These are phyloP conservation scores for Cladophialophora yegresii DNA, from an alignment of 2,329 filamentous ascomycete species.

Conservation along the genomic window DNA sequence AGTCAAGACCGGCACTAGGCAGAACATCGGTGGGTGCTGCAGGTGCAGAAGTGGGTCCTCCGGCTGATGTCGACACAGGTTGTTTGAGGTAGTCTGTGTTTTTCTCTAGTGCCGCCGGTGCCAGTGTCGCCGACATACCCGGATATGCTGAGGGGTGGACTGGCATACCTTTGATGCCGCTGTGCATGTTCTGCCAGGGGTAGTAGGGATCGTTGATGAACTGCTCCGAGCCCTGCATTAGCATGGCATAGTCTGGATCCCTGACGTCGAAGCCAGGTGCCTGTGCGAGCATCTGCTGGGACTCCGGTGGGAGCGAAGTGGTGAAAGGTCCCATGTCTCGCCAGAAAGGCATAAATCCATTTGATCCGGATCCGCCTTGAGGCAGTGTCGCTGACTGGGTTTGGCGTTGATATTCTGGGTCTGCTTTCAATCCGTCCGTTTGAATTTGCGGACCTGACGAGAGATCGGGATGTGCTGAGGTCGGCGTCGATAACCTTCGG, in stretches of 20 bases:
- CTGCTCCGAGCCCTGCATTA: conserved; percentile 51
- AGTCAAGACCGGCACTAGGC: conserved; percentile 27
- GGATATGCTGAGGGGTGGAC: conserved; percentile 38
- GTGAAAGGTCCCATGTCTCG: conserved; percentile 49
- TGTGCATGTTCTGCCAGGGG: conserved; percentile 48
- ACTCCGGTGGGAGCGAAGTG: conserved; percentile 54
- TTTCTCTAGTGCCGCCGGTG: conserved; percentile 43
- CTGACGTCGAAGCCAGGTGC: conserved; percentile 50
- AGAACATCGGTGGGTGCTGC: conserved; percentile 7
- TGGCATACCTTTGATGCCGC: conserved; percentile 36
- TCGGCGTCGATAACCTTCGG: conserved; percentile 50
- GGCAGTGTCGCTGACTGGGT: conserved; percentile 38
- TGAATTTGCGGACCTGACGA: conserved; percentile 22
- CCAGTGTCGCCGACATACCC: conserved; percentile 47
- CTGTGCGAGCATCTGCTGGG: conserved; percentile 53
- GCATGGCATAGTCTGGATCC: conserved; percentile 49
- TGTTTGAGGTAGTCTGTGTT: not conserved
- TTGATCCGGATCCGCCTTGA: not conserved
- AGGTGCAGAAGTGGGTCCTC: conserved; percentile 5
- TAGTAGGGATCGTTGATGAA: conserved; percentile 47
- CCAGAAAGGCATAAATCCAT: conserved; percentile 29
- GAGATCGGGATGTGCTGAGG: conserved; percentile 30
- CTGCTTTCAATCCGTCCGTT: conserved; percentile 21
- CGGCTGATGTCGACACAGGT: conserved; percentile 1
- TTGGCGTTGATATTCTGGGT: conserved; percentile 32